Conservation (phyloP, 495 filamentous ascomycete genomes). For the Penicillium maclennaniae region DNA sequence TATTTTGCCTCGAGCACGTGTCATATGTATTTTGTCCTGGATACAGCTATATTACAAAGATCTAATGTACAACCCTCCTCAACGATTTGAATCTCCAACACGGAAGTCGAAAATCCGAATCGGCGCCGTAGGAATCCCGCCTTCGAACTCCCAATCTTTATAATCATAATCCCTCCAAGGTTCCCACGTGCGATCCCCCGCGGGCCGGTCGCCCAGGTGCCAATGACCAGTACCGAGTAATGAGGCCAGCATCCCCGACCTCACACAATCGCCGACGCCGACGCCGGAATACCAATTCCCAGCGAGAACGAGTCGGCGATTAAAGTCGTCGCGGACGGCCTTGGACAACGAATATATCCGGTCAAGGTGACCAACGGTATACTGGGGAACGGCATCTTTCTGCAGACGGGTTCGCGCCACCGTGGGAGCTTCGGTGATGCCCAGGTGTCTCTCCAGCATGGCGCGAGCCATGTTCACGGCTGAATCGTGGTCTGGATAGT, state of each 20-base stretch:
- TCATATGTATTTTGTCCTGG: not conserved
- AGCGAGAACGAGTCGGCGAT: constrained; percentile 65
- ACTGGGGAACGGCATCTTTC: constrained; percentile 84
- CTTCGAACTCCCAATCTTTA: constrained; percentile 28
- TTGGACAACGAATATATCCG: constrained; percentile 57
- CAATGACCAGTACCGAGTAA: constrained; percentile 29
- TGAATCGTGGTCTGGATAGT: constrained; percentile 56
- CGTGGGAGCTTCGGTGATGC: constrained; percentile 56
- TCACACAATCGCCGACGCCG: constrained; percentile 63
- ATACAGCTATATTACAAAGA: constrained; percentile 3
- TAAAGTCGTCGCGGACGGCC: constrained; percentile 54
- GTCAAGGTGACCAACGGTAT: constrained; percentile 67
- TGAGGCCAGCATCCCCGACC: constrained; percentile 37
- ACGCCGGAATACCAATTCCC: constrained; percentile 71
- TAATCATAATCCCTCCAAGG: constrained; percentile 21
- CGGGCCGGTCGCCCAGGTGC: constrained; percentile 19
- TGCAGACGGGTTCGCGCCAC: constrained; percentile 60
- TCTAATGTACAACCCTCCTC: not conserved
- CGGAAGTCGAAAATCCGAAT: constrained; percentile 17
- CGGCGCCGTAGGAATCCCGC: constrained; percentile 35
- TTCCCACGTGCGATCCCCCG: constrained; percentile 8
- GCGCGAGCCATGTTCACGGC: constrained; percentile 63
- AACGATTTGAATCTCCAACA: not conserved
- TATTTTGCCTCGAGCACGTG: not conserved
- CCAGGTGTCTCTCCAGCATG: constrained; percentile 69